phyloP scores from a whole-genome alignment of 495 filamentous ascomycete genomes.

The Annulohypoxylon moriforme region DNA sequence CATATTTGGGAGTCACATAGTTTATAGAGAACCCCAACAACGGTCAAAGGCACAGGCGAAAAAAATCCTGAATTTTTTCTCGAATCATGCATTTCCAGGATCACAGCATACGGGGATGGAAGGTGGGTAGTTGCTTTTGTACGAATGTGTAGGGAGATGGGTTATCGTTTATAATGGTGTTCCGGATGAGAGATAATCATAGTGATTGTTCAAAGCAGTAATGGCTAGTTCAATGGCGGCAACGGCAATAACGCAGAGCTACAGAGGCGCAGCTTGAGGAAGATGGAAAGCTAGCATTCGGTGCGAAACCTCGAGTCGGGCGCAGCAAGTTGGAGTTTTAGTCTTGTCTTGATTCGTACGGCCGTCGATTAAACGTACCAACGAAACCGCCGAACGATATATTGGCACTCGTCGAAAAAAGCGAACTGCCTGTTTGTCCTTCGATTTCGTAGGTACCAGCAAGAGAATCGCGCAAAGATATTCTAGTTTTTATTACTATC shows the following conservation, averaged over 20 bases:
- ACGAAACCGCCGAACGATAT: constrained; percentile 44
- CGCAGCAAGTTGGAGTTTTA: constrained; percentile 19
- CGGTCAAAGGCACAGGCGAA: constrained; percentile 40
- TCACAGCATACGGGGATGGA: constrained; percentile 44
- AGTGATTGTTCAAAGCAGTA: constrained; percentile 33
- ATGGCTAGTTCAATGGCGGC: constrained; percentile 26
- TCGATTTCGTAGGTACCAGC: constrained; percentile 45
- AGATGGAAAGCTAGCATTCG: constrained; percentile 26
- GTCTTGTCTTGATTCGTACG: constrained; percentile 39
- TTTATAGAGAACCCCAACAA: constrained; percentile 47
- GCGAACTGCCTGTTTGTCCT: constrained; percentile 41
- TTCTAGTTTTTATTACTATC: constrained; percentile 39
- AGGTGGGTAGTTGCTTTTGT: constrained; percentile 49
- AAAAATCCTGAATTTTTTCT: constrained; percentile 27
- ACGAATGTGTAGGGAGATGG: constrained; percentile 40
- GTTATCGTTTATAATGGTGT: constrained; percentile 44
- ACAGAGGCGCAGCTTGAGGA: constrained; percentile 22
- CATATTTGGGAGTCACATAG: constrained; percentile 42
- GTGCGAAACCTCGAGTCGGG: constrained; percentile 35
- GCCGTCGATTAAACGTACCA: constrained; percentile 37
- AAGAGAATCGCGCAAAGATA: constrained; percentile 15
- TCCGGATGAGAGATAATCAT: constrained; percentile 38
- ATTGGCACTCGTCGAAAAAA: constrained; percentile 49
- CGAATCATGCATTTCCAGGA: constrained; percentile 50
- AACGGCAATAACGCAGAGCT: constrained; percentile 6